Evolutionary conservation across 2,329 filamentous ascomycete genomes (phyloP).

Genomic region (Tolypocladium pustulatum): DNA sequence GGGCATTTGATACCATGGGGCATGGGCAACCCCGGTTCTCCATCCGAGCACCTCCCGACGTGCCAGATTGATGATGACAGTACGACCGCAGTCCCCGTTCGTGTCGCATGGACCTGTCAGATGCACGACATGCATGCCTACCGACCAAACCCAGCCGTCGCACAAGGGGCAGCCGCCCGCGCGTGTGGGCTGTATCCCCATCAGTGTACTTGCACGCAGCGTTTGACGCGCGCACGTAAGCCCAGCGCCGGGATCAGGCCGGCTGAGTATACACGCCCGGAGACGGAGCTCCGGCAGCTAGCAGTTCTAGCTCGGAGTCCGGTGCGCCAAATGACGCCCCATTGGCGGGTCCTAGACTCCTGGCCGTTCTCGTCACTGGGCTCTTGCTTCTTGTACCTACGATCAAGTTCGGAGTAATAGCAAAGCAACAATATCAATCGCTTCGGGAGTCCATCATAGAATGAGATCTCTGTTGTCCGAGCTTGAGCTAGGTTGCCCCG

Average conservation of each 20-base stretch:
- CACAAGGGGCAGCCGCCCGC: not conserved
- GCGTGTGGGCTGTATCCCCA: not conserved
- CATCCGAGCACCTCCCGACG: not conserved
- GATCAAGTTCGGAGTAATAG: not conserved
- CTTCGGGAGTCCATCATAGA: not conserved
- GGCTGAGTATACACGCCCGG: not conserved
- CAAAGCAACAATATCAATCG: not conserved
- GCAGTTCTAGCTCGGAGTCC: not conserved
- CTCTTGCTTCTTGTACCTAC: not conserved
- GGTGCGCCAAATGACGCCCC: not conserved
- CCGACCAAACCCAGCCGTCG: not conserved
- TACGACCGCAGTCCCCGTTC: not conserved
- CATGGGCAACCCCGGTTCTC: not conserved
- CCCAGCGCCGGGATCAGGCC: not conserved
- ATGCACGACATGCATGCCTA: not conserved
- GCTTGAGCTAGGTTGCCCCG: not conserved
- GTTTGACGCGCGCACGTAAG: not conserved
- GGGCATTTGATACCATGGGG: not conserved
- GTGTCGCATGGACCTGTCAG: not conserved
- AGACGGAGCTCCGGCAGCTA: not conserved
- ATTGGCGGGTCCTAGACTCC: not conserved
- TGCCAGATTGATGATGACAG: not conserved
- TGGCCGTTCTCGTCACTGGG: too few relatives aligned
- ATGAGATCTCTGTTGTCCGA: not conserved
- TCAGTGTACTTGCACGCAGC: not conserved